These are phyloP conservation scores for Paecilomyces formosus DNA, from an alignment of 2,329 filamentous ascomycete genomes.

Conservation along the genomic window DNA sequence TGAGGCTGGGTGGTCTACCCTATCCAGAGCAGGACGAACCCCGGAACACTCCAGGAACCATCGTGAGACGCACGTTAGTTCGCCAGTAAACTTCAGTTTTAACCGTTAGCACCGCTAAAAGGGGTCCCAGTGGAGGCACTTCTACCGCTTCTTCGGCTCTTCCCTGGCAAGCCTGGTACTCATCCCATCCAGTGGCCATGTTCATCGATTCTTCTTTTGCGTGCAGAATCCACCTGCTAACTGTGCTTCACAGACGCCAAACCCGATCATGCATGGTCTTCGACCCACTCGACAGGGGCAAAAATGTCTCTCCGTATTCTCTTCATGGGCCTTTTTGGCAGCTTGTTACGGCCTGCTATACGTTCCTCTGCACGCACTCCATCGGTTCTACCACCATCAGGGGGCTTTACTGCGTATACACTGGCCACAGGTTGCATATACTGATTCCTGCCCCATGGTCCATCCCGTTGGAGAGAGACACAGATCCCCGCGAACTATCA, in stretches of 20 bases:
- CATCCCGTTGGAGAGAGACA: background rate
- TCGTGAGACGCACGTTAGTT: background rate
- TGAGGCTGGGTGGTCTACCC: background rate
- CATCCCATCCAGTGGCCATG: background rate
- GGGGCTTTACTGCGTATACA: background rate
- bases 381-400: background rate
- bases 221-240: background rate
- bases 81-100: background rate
- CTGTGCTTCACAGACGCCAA: background rate
- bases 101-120: background rate
- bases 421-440: background rate
- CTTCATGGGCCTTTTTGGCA: background rate
- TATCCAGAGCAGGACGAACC: background rate
- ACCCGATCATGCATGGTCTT: background rate
- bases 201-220: background rate
- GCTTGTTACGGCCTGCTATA: background rate
- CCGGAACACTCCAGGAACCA: background rate
- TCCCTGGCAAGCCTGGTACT: background rate
- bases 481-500: background rate
- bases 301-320: background rate
- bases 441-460: background rate
- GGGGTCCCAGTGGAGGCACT: background rate
- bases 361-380: background rate
- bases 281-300: background rate
- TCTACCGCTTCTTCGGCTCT: background rate